Evolutionary conservation across 164 flowering plant species (phyloP).

Genomic region (Tinospora cordifolia): DNA sequence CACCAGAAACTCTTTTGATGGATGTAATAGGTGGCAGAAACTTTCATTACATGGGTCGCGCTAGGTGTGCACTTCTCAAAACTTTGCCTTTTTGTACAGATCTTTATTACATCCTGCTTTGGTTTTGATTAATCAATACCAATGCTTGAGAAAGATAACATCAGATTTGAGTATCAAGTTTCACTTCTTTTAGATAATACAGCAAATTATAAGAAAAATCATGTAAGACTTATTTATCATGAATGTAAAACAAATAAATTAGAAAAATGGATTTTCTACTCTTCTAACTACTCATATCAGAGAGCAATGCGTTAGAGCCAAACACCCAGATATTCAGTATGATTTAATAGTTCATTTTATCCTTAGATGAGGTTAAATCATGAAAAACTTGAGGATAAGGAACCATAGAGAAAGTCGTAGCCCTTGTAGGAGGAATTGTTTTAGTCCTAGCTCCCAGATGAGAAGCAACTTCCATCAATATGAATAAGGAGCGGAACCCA

Average conservation of each 20-base stretch:
- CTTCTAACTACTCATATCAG: background rate
- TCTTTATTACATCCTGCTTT: background rate
- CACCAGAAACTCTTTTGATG: slow-evolving; percentile 25
- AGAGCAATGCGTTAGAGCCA: background rate
- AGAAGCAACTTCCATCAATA: too few species aligned
- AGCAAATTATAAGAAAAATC: background rate
- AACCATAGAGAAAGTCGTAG: too few species aligned
- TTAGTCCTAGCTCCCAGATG: too few species aligned
- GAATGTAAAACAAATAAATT: background rate
- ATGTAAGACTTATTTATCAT: background rate
- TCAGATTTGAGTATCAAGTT: background rate
- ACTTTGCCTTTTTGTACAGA: background rate
- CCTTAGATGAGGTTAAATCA: too few species aligned
- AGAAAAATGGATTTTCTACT: background rate
- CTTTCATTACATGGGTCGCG: slow-evolving; percentile 16
- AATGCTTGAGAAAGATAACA: too few species aligned
- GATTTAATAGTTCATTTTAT: too few species aligned
- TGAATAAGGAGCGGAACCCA: too few species aligned
- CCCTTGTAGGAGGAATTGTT: too few species aligned
- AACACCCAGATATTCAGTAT: background rate
- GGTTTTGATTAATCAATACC: too few species aligned
- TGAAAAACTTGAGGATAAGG: too few species aligned
- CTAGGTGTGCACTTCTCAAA: slow-evolving; percentile 22
- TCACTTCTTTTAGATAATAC: background rate
- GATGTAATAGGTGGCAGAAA: slow-evolving; percentile 15